These are phyloP conservation scores for Entrophospora sp. DNA, from an alignment of 192 early-diverging fungal species.

Conservation along the genomic window DNA sequence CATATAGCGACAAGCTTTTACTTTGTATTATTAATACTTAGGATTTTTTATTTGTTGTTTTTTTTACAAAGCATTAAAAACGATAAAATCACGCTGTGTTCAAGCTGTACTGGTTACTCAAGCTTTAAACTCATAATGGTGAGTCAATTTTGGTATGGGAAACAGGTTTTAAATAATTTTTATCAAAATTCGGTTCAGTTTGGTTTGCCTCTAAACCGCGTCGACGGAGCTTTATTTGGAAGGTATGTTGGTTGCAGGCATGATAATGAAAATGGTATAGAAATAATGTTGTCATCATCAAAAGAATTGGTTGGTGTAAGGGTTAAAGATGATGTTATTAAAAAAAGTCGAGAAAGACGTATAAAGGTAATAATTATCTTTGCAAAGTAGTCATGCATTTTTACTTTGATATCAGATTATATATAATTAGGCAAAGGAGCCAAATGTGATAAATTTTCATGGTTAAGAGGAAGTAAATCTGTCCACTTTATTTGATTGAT, in stretches of 20 bases:
- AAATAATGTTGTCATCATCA: slow-evolving; percentile 34
- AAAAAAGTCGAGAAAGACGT: slow-evolving; percentile 23
- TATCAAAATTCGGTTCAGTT: no score
- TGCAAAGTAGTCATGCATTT: slow-evolving; percentile 22
- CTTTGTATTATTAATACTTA: no score
- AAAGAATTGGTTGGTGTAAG: slow-evolving; percentile 33
- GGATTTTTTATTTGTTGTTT: no score
- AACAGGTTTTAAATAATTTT: no score
- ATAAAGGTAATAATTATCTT: slow-evolving; percentile 7
- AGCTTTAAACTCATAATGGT: no score
- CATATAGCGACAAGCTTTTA: no score
- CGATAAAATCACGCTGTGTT: no score
- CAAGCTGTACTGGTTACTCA: no score
- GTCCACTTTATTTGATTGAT: slow-evolving; percentile 49
- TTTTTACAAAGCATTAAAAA: no score
- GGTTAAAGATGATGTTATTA: slow-evolving; percentile 19
- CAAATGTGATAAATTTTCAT: slow-evolving; percentile 35
- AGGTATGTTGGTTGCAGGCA: slow-evolving; percentile 63
- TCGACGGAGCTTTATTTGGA: no score
- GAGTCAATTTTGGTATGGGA: no score
- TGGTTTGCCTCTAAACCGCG: no score
- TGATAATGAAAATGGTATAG: slow-evolving; percentile 55
- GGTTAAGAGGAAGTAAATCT: slow-evolving; percentile 42
- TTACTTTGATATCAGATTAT: neutral
- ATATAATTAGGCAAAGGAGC: slow-evolving; percentile 19